These are phyloP conservation scores for Myxozyma kluyveri DNA, from an alignment of 805 yeast genomes.

Conservation along the genomic window DNA sequence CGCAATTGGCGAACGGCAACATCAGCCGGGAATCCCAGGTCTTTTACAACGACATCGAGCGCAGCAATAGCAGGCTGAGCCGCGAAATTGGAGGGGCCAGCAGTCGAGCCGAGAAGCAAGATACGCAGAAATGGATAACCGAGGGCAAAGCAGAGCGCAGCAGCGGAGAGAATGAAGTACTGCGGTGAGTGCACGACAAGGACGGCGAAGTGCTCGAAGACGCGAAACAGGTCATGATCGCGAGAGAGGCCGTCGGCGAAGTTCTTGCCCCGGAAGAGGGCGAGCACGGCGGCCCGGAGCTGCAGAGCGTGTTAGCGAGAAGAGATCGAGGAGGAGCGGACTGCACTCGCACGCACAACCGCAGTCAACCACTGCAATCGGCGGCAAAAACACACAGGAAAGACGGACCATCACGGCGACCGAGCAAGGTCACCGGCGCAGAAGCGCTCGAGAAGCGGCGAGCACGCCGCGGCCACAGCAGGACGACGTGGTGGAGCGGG, in stretches of 20 bases:
- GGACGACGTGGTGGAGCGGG: too few relatives aligned
- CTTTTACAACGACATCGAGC: constrained; percentile 27
- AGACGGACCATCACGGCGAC: too few relatives aligned
- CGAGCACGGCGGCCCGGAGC: constrained; percentile 29
- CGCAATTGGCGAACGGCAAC: neutral
- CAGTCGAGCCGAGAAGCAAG: constrained; percentile 28
- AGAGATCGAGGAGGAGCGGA: neutral
- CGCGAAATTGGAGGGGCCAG: neutral
- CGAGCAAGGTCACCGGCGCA: too few relatives aligned
- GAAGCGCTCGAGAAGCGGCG: too few relatives aligned
- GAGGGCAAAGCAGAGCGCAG: constrained; percentile 46
- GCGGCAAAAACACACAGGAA: too few relatives aligned
- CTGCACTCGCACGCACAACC: too few relatives aligned
- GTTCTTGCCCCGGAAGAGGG: constrained; percentile 23
- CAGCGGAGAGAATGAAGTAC: constrained; percentile 50
- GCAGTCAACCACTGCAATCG: too few relatives aligned
- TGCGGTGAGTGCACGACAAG: constrained; percentile 43
- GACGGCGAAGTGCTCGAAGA: constrained; percentile 28
- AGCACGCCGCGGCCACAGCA: too few relatives aligned
- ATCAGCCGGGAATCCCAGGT: constrained; percentile 7
- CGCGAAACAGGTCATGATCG: constrained; percentile 7
- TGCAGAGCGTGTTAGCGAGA: neutral
- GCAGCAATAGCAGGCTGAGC: constrained; percentile 6
- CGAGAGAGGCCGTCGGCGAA: constrained; percentile 24
- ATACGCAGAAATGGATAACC: constrained; percentile 51